Evolutionary conservation across 2,329 filamentous ascomycete genomes (phyloP).

Genomic region (Pezicula radicicola): DNA sequence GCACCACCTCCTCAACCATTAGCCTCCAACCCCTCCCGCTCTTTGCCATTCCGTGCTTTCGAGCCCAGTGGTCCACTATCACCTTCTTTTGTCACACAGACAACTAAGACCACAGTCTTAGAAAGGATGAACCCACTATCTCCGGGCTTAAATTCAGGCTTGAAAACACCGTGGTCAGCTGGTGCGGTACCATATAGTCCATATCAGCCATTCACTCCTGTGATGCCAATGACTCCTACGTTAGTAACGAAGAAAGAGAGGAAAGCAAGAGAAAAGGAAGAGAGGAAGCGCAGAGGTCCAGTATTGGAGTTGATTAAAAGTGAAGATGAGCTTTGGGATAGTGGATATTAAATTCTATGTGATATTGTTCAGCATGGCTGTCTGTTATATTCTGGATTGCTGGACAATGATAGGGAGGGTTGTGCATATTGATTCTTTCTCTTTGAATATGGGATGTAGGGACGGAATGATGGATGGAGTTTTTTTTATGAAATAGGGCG

Average conservation of each 20-base stretch:
- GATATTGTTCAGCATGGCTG: background rate
- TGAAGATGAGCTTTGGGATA: conserved; percentile 60
- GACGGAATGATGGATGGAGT: too few species aligned
- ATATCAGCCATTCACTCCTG: conserved; percentile 75
- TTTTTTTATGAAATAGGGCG: too few species aligned
- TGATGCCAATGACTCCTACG: conserved; percentile 74
- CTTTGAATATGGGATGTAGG: too few species aligned
- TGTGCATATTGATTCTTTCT: conserved; percentile 1
- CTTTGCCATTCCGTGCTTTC: conserved; percentile 59
- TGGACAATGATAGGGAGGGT: too few species aligned
- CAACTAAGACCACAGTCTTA: conserved; percentile 63
- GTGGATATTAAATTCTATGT: conserved; percentile 20
- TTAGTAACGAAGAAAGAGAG: conserved; percentile 69
- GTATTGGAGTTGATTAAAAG: conserved; percentile 59
- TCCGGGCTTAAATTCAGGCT: conserved; percentile 44
- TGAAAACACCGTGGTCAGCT: conserved; percentile 61
- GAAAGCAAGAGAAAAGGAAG: conserved; percentile 63
- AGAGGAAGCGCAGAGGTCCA: conserved; percentile 53
- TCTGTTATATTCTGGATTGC: background rate
- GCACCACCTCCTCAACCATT: conserved; percentile 10
- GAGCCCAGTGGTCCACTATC: conserved; percentile 50
- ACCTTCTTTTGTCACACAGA: conserved; percentile 41
- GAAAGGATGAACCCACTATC: conserved; percentile 52
- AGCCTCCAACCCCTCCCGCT: conserved; percentile 28
- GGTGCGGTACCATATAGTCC: conserved; percentile 69